Evolutionary conservation across 805 yeast genomes (phyloP), one percentile per base, ranked within the genome.

Genomic region (Wickerhamiella galacta): DNA sequence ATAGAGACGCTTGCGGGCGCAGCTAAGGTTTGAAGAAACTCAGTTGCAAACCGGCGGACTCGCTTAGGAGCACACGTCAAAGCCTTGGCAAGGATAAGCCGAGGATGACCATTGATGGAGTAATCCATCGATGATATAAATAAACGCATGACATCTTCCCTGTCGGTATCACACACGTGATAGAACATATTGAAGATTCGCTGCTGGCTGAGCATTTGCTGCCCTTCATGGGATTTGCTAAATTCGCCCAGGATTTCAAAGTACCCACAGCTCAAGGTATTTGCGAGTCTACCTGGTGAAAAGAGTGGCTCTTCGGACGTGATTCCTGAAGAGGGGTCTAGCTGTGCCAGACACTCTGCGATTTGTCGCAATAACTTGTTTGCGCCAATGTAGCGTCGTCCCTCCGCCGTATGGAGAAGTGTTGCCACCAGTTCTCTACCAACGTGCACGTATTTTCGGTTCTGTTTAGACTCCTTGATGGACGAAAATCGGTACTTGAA

Each of bases 321-420:
- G 20, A 81, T 67, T 1, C 92, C 92, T 48, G 83, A 74, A 49
- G 61, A 64, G 1, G 87, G 87, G 46, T 79, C 92, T 15, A 80
- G 58, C 51, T 80, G 93, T 0, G 90, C 90, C 26, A 87, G 60
- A 32, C 92, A 74, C 44, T 90, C 95, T 0, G 93, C 83, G 32
- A 87, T 64, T 49, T 87, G 96, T 1, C 93, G 79, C 22, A 87
- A 52, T 6, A 85, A 60, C 53, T 90, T 85, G 52, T 77, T 82
- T 21, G 31, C 32, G 21, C 64, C 56, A 11, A 82, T 58, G 41
- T 72, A 75, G 39, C 63, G 65, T 25, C 70, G 65, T 8, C 95
- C 95, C 38, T 68, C 77, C 1, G 64, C 61, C 20, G 68, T 65
- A 1, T 70, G 58, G 2, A 82, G 56, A 6, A 87, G 56, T 28